Base-by-base conservation (phyloP, 768 basidiomycete genomes). In the Tephrocybe sp. region DNA sequence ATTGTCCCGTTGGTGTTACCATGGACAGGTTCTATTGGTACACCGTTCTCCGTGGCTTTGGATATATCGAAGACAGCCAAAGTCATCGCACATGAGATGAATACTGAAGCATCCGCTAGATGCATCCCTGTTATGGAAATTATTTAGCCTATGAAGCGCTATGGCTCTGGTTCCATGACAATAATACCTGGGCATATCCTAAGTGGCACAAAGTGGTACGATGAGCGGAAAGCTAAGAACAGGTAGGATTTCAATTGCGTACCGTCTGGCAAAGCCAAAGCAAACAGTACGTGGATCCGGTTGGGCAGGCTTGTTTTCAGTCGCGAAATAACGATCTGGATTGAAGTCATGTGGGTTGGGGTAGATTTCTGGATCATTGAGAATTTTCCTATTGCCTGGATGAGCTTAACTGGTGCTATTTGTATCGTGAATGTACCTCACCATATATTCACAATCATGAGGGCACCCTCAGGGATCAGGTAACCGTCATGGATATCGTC, bases 201-300 rank as follows among this genome's bases (percentile, higher is more conserved):
- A 42, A 24, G 43, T 3, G 26, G 4, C 15, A 18, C 6, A 52
- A 44, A 18, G 3, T 26, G n/a, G n/a, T n/a, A n/a, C n/a, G n/a
- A n/a, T n/a, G n/a, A n/a, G n/a, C n/a, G 32, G 48, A 58, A 48
- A 17, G 37, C 20, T n/a, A 49, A 9, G 4, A 44, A 34, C 40
- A 42, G 34, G n/a, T 40, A 25, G 10, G 48, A 53, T 41, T 42
- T 39, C 42, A 17, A 25, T 28, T 28, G 5, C 77, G 53, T 54
- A 76, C 77, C 86, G 77, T 66, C 86, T 71, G 36, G 85, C 86
- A 59, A 86, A 88, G 7, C 86, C 86, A 66, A 86, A 88, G 58
- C 79, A 83, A 39, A 83, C 63, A 38, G 72, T 73, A 47, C 80
- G 81, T 50, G 84, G 83, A 64, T 86, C 84, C n/a, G 59, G 63